Conservation (phyloP, 2,329 filamentous ascomycete genomes). For the Scleromitrula shiraiana region DNA sequence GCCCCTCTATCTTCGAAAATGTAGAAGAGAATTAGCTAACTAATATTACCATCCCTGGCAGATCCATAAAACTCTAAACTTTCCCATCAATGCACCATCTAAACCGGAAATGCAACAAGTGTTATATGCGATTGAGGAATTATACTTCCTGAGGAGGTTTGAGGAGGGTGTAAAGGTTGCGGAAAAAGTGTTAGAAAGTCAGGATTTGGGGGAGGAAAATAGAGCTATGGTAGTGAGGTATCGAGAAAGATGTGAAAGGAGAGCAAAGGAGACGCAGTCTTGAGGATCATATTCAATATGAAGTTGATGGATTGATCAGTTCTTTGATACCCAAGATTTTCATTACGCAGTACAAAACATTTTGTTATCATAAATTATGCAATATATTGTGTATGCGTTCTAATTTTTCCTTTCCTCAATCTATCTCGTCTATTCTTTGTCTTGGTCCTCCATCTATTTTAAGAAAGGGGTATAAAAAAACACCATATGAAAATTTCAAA, state of each 20-base stretch:
- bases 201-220: constrained; percentile 18
- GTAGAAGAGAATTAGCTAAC: not conserved
- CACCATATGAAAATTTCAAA: not conserved
- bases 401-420: not conserved
- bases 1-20: not conserved
- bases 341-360: not conserved
- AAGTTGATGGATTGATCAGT: not conserved
- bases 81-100: constrained; percentile 22
- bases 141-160: constrained; percentile 27
- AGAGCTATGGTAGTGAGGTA: constrained; percentile 21
- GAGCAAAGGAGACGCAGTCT: not conserved
- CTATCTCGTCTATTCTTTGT: not conserved
- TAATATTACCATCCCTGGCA: constrained; percentile 6
- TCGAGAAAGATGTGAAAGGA: constrained; percentile 16
- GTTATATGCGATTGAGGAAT: constrained; percentile 29
- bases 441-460: not conserved
- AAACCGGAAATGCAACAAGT: constrained; percentile 27
- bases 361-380: not conserved
- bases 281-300: not conserved
- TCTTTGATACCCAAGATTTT: not conserved
- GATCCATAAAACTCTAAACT: constrained; percentile 22
- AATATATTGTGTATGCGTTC: not conserved
- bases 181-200: constrained; percentile 17
- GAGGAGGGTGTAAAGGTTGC: constrained; percentile 20
- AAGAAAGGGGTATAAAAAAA: not conserved